Conservation (phyloP, 2,329 filamentous ascomycete genomes). For the Aspergillus pseudonomiae region DNA sequence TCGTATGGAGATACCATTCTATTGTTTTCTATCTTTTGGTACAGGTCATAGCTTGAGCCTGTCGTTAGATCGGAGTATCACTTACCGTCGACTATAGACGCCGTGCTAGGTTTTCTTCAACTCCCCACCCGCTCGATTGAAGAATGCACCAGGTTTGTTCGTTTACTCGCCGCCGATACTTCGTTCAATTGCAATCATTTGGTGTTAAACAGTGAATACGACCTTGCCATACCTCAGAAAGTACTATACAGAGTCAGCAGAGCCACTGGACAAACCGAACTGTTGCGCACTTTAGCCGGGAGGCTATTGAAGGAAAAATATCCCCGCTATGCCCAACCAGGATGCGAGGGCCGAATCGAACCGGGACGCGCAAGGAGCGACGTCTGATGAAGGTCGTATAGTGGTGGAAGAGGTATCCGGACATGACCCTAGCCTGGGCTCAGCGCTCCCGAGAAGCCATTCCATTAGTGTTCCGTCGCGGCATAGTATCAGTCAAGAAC, state of each 20-base stretch:
- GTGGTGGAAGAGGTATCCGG: conserved; percentile 4
- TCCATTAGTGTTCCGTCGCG: conserved; percentile 18
- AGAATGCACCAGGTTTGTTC: background rate
- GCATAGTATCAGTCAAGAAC: conserved; percentile 14
- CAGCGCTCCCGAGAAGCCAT: conserved; percentile 16
- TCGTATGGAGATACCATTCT: background rate
- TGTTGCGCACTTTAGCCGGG: background rate
- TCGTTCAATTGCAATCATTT: background rate
- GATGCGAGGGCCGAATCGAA: conserved; percentile 18
- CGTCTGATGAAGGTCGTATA: conserved; percentile 11
- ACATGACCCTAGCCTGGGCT: background rate
- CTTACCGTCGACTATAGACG: background rate
- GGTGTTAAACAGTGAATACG: background rate
- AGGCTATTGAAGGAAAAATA: background rate
- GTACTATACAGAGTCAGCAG: background rate
- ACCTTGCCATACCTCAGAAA: background rate
- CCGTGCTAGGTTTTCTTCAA: background rate
- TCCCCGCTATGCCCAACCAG: conserved; percentile 21
- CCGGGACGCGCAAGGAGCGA: conserved; percentile 13
- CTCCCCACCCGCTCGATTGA: background rate
- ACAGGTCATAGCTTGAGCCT: background rate
- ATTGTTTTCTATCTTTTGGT: background rate
- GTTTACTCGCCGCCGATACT: background rate
- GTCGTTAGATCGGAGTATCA: background rate
- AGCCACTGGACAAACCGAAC: background rate